Base-by-base conservation (phyloP, 2,329 filamentous ascomycete genomes). In the Neonectria neomacrospora region DNA sequence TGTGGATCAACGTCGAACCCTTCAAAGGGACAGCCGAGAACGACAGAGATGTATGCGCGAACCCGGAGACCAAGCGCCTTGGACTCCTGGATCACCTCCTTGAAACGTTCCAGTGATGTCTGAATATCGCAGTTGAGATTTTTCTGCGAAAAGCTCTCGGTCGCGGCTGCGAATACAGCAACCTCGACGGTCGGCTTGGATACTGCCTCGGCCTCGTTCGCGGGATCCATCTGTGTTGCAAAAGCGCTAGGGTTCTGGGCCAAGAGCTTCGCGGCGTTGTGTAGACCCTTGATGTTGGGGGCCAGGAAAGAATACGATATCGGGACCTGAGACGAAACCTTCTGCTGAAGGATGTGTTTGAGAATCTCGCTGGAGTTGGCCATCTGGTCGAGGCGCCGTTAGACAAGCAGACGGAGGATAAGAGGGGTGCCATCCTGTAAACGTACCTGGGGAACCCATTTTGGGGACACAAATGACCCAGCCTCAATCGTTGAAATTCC, bases 61-160 rank as follows among this genome's bases (percentile, higher is more conserved):
- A 94, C 91, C 5, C 88, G 86, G 47, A 94, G 81, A 14, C 88
- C 86, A 20, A 84, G 76, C 12, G 83, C 82, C 76, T 92, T 91
- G 56, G 90, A 90, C 2, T 85, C 83, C 50, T 85, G 80, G 71
- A 95, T 92, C 14, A 96, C 90, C 8, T 88, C 87, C 64, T 82
- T 81, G 82, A 94, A 94, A 8, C 86, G 84, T 54, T 86, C 81
- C 20, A 96, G 84, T 0, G 91, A 94, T 44, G 91, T 90, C 65
- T 87, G 86, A 68, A 96, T 91, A 71, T 86, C 86, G 82, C 91
- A 93, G 79, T 96, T 96, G 57, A 94, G 89, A 79, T 96, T 96
- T 79, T 89, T 90, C 67, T 89, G 87, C 3, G 91, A 91, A 78
- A 96, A 96, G 51, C 85, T 83, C 78, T 96, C 93, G 16, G 91